Percentiles rank a stretch among this genome's conserved stretches.
Evolutionary conservation across 1,284 basidiomycete species (phyloP).

Genomic region (Cryptococcus sp.): DNA sequence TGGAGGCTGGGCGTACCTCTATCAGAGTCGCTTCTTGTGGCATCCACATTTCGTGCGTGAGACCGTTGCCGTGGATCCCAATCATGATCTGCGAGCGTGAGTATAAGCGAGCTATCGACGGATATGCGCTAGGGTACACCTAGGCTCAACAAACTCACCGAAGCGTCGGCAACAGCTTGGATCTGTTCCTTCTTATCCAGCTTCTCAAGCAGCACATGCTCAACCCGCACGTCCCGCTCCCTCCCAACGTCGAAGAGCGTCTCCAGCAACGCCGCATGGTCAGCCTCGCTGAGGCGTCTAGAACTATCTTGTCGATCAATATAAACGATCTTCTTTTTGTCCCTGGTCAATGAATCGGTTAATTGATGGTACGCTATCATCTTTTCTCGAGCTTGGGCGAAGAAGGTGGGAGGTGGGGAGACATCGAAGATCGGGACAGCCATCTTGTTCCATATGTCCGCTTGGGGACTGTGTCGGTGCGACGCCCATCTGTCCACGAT

Average conservation of each 20-base stretch:
- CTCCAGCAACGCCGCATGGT: conserved; percentile 19
- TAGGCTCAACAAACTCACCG: conserved; percentile 22
- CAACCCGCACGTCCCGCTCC: conserved; percentile 13
- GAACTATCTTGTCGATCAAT: conserved; percentile 34
- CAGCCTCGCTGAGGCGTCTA: conserved; percentile 19
- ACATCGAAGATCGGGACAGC: conserved; percentile 23
- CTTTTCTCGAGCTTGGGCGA: neutral
- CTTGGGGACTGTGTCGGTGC: conserved; percentile 28
- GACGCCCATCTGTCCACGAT: conserved; percentile 38
- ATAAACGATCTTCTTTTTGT: conserved; percentile 31
- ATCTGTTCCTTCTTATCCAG: conserved; percentile 14
- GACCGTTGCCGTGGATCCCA: conserved; percentile 28
- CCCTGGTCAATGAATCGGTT: neutral
- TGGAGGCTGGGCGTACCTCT: conserved; percentile 20
- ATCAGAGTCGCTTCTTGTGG: conserved; percentile 22
- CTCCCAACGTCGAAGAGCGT: conserved; percentile 16
- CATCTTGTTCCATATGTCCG: conserved; percentile 39
- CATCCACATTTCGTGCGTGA: conserved; percentile 37
- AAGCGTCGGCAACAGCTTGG: conserved; percentile 17
- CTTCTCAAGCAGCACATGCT: conserved; percentile 23
- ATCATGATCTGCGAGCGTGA: conserved; percentile 23
- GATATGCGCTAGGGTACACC: no score
- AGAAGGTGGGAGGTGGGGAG: conserved; percentile 5
- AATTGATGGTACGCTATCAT: no score
- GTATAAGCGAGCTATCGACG: neutral